These are phyloP conservation scores for Metrosideros polymorpha DNA, from an alignment of 441 rosid genomes.

Conservation along the genomic window DNA sequence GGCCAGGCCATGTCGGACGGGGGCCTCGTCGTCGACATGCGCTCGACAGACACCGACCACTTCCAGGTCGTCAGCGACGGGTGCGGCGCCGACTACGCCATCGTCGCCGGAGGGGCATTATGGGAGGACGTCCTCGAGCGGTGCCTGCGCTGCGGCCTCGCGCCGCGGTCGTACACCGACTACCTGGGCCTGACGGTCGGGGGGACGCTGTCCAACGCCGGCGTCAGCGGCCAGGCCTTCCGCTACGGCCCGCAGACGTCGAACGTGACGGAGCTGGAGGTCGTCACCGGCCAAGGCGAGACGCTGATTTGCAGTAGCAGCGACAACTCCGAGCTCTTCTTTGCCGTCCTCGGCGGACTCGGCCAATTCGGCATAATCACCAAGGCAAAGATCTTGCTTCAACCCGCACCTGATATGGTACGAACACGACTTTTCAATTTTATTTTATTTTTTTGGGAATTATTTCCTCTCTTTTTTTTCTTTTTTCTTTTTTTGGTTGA, in stretches of 20 bases:
- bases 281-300: conserved; percentile 74
- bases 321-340: conserved; percentile 56
- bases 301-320: conserved; percentile 41
- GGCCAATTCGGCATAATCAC: conserved; percentile 92
- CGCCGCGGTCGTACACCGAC: conserved; percentile 96
- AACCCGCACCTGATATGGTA: conserved; percentile 79
- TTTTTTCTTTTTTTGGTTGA: background rate
- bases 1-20: conserved; percentile 88
- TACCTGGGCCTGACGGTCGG: conserved; percentile 81
- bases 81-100: conserved; percentile 19
- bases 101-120: conserved; percentile 88
- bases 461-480: background rate
- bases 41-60: conserved; percentile 34
- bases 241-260: conserved; percentile 82
- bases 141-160: conserved; percentile 45
- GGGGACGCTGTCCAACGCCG: conserved; percentile 93
- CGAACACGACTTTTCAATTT: background rate
- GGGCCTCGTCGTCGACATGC: conserved; percentile 79
- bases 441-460: no score
- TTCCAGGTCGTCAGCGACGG: conserved; percentile 21
- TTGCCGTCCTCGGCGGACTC: conserved; percentile 69
- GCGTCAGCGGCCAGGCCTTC: conserved; percentile 92
- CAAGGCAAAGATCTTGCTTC: conserved; percentile 60
- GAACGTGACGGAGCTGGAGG: conserved; percentile 83
- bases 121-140: conserved; percentile 69